Evolutionary conservation across 139 green algal genomes (phyloP).

Genomic region (Picochlorum sp.): DNA sequence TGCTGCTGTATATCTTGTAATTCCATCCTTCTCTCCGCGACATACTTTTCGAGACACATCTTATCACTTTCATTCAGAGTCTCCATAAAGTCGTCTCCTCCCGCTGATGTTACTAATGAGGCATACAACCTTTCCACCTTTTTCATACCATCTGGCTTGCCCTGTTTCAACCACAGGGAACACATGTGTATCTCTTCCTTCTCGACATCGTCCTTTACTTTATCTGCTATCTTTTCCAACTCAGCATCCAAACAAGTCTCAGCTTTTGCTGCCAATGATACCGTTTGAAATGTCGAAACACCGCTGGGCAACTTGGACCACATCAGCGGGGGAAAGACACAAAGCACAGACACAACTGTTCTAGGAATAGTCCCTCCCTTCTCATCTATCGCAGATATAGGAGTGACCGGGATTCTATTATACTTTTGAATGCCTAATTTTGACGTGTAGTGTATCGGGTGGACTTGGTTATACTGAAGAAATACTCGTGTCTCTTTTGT

Average conservation of each 20-base stretch:
- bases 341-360: constrained; percentile 34
- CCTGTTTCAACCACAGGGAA: background rate
- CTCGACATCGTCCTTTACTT: background rate
- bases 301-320: constrained; percentile 11
- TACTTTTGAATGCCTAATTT: background rate
- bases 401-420: constrained; percentile 13
- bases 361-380: constrained; percentile 25
- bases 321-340: constrained; percentile 17
- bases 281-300: background rate
- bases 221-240: background rate
- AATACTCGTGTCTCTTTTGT: background rate
- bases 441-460: background rate
- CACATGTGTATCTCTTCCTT: constrained; percentile 3
- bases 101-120: background rate
- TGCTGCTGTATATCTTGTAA: background rate
- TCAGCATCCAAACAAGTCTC: background rate
- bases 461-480: constrained; percentile 7
- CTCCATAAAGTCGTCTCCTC: background rate
- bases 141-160: constrained; percentile 10
- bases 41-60: background rate
- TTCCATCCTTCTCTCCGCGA: background rate
- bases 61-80: background rate
- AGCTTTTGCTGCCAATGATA: background rate
- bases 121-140: constrained; percentile 10
- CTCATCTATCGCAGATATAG: constrained; percentile 9